Evolutionary conservation across 345 rosid genomes (phyloP).

Genomic region (Melaleuca quinquenervia): DNA sequence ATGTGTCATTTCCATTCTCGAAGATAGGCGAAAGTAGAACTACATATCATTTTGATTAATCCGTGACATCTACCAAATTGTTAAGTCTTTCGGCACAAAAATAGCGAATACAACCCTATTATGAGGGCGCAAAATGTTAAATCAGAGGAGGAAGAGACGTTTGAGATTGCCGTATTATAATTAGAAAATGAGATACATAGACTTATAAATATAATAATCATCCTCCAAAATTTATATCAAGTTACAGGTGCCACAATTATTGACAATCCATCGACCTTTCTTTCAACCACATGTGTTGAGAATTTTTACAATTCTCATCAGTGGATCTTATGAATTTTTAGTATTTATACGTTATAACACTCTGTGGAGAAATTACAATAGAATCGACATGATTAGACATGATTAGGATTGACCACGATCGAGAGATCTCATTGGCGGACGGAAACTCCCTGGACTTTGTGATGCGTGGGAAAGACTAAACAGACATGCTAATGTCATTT

Average conservation of each 20-base stretch:
- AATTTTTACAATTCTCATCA: neutral
- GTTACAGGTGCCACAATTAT: accelerated
- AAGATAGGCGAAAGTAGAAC: neutral
- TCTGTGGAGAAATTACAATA: accelerated
- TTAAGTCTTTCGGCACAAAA: neutral
- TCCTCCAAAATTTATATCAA: neutral
- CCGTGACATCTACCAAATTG: neutral
- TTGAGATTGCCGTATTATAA: neutral
- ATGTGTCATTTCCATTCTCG: accelerated
- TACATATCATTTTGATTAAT: neutral
- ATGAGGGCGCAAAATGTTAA: neutral
- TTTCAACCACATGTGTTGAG: neutral
- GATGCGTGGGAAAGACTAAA: neutral
- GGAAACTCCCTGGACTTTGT: neutral
- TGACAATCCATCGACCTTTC: neutral
- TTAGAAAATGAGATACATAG: neutral
- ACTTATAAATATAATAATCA: neutral
- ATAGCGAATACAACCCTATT: neutral
- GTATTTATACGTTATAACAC: neutral
- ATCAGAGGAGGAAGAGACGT: neutral
- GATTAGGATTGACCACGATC: accelerated
- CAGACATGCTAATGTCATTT: neutral
- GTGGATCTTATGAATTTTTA: neutral
- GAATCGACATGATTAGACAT: neutral
- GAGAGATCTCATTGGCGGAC: neutral